Percentiles rank a stretch among this genome's conserved stretches.
phyloP scores from a whole-genome alignment of 169 alveolate species.

The Cryptosporidium viatorum region DNA sequence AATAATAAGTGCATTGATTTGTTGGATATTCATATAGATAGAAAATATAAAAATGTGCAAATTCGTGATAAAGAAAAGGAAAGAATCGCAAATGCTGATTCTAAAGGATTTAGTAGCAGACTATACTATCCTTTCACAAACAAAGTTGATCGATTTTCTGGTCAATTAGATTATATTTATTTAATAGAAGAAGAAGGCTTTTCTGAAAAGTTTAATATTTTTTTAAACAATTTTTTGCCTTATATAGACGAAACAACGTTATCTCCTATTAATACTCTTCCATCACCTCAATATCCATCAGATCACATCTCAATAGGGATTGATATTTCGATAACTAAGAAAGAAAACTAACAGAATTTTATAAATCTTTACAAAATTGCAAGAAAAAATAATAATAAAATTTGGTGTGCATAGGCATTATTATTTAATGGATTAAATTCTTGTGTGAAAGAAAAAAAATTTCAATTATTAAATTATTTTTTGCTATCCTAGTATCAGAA shows the following conservation, averaged over 20 bases:
- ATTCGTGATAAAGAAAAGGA: not conserved
- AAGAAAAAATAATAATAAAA: not conserved
- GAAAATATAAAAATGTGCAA: not conserved
- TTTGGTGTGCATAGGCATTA: slow-evolving; percentile 10
- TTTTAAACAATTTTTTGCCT: slow-evolving; percentile 29
- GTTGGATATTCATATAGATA: slow-evolving; percentile 15
- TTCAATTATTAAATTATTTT: not conserved
- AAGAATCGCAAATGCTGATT: slow-evolving; percentile 11
- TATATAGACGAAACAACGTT: slow-evolving; percentile 7
- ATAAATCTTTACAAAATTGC: not conserved
- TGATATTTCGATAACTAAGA: slow-evolving; percentile 42
- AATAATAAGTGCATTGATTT: slow-evolving; percentile 41
- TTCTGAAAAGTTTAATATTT: slow-evolving; percentile 2
- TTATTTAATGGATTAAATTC: not conserved
- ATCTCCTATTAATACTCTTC: slow-evolving; percentile 27
- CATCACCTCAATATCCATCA: slow-evolving; percentile 61
- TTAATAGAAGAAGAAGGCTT: slow-evolving; percentile 15
- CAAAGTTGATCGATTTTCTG: slow-evolving; percentile 48
- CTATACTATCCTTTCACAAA: slow-evolving; percentile 62
- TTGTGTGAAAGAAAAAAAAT: slow-evolving; percentile 4
- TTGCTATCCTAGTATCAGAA: not conserved
- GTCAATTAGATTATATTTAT: slow-evolving; percentile 67
- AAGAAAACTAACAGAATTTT: not conserved
- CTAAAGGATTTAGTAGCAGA: not conserved
- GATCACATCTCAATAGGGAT: slow-evolving; percentile 69